Percentiles rank a stretch among this genome's conserved stretches.
These are phyloP conservation scores for Paecilomyces sp. DNA, from an alignment of 2,329 filamentous ascomycete species.

Conservation along the genomic window DNA sequence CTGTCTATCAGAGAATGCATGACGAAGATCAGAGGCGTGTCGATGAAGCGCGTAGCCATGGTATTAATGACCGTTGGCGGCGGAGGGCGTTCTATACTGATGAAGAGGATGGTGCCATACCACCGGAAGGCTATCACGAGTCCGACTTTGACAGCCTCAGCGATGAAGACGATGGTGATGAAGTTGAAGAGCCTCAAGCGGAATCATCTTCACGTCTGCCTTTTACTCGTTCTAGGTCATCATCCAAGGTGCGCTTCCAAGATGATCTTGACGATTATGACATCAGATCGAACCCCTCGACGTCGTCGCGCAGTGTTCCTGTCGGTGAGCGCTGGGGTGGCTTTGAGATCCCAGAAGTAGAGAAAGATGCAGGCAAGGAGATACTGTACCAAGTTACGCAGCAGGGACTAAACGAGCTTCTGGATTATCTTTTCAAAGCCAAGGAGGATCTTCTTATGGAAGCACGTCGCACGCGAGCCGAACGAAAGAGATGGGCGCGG, in stretches of 20 bases:
- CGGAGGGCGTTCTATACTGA: conserved; percentile 75
- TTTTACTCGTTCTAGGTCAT: conserved; percentile 60
- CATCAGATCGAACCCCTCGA: conserved; percentile 62
- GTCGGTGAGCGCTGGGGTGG: conserved; percentile 65
- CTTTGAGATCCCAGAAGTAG: conserved; percentile 70
- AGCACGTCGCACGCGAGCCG: conserved; percentile 55
- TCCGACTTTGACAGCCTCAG: conserved; percentile 35
- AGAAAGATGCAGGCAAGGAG: conserved; percentile 77
- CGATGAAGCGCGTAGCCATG: conserved; percentile 30
- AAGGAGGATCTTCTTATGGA: conserved; percentile 71
- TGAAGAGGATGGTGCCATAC: conserved; percentile 68
- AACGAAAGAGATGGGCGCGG: conserved; percentile 49
- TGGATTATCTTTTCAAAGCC: conserved; percentile 76
- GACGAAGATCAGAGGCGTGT: conserved; percentile 29
- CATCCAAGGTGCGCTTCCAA: conserved; percentile 70
- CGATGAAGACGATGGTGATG: conserved; percentile 50
- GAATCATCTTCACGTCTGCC: conserved; percentile 28
- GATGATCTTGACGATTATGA: conserved; percentile 65
- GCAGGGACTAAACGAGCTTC: conserved; percentile 85
- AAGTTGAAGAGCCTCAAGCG: conserved; percentile 28
- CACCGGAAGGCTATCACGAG: conserved; percentile 55
- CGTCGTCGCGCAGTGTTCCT: conserved; percentile 63
- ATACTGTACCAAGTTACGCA: conserved; percentile 88
- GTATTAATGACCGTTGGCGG: conserved; percentile 65
- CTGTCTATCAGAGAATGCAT: conserved; percentile 31